A percentile compares a stretch with the other conserved stretches of the same genome.
phyloP scores from a whole-genome alignment of 2,329 filamentous ascomycete species.

The Rosellinia necatrix region DNA sequence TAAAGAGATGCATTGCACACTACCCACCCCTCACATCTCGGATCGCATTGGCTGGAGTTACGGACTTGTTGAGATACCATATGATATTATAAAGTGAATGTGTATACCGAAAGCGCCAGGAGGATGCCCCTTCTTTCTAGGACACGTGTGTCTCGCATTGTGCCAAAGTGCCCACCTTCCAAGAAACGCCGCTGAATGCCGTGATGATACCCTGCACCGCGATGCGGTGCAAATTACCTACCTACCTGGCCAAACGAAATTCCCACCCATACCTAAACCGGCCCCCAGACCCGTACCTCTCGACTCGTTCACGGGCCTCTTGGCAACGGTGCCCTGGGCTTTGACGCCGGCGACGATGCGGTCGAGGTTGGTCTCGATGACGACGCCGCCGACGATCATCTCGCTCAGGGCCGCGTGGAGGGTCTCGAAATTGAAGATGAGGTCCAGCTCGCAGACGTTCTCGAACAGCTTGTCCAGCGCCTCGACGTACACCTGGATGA shows the following conservation, averaged over 20 bases:
- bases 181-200: conserved; percentile 29
- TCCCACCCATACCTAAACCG: conserved; percentile 60
- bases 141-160: conserved; percentile 13
- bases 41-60: conserved; percentile 41
- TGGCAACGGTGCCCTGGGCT: conserved; percentile 76
- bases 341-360: conserved; percentile 85
- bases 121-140: conserved; percentile 21
- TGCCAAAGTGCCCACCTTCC: background rate
- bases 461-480: conserved; percentile 93
- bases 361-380: conserved; percentile 89
- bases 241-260: conserved; percentile 59
- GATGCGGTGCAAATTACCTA: conserved; percentile 31
- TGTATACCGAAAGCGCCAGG: conserved; percentile 20
- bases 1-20: conserved; percentile 18
- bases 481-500: conserved; percentile 98
- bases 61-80: conserved; percentile 28
- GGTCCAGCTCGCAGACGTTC: conserved; percentile 96
- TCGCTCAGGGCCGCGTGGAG: conserved; percentile 88
- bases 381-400: conserved; percentile 94
- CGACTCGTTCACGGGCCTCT: conserved; percentile 76
- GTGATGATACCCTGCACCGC: conserved; percentile 14
- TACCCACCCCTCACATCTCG: conserved; percentile 26
- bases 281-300: conserved; percentile 51
- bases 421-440: conserved; percentile 99
- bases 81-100: conserved; percentile 29